Conservation (phyloP, 2,329 filamentous ascomycete species). For the Claviceps purpurea region DNA sequence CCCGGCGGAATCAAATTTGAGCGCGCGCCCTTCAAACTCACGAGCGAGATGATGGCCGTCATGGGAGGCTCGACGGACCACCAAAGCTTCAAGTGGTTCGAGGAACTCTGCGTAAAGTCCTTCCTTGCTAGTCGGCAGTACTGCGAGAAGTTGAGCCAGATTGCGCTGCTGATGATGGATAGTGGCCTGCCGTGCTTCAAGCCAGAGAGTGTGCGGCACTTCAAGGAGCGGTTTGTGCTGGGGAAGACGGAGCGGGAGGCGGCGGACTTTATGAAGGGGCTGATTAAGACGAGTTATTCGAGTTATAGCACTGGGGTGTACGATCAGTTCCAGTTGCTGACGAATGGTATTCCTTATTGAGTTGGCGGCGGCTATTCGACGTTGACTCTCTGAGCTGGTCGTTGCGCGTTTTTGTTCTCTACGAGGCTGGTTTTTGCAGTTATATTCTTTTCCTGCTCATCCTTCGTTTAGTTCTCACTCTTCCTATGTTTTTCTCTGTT, state of each 20-base stretch:
- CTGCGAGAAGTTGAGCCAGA: slow-evolving; percentile 75
- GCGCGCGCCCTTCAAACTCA: slow-evolving; percentile 95
- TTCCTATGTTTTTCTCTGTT: too few species aligned
- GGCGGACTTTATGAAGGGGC: slow-evolving; percentile 80
- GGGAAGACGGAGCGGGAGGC: slow-evolving; percentile 88
- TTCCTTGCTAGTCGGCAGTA: slow-evolving; percentile 83
- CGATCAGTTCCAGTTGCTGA: slow-evolving; percentile 94
- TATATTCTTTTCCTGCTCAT: too few species aligned
- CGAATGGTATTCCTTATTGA: slow-evolving; percentile 93
- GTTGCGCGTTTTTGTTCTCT: too few species aligned
- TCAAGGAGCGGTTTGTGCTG: slow-evolving; percentile 82
- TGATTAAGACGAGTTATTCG: slow-evolving; percentile 80
- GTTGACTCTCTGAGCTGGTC: too few species aligned
- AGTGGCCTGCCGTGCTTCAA: slow-evolving; percentile 96
- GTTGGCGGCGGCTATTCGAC: background rate
- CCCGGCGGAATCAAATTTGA: slow-evolving; percentile 96
- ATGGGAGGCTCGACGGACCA: slow-evolving; percentile 82
- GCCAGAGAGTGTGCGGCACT: slow-evolving; percentile 84
- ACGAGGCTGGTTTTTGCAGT: too few species aligned
- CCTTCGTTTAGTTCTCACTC: too few species aligned
- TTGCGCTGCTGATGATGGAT: slow-evolving; percentile 91
- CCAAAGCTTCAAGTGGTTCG: slow-evolving; percentile 89
- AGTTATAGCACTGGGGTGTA: slow-evolving; percentile 91
- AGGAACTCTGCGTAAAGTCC: slow-evolving; percentile 89
- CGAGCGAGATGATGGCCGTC: slow-evolving; percentile 94